Conservation (phyloP, 139 green algal species). For the Spirogloea muscicola region DNA sequence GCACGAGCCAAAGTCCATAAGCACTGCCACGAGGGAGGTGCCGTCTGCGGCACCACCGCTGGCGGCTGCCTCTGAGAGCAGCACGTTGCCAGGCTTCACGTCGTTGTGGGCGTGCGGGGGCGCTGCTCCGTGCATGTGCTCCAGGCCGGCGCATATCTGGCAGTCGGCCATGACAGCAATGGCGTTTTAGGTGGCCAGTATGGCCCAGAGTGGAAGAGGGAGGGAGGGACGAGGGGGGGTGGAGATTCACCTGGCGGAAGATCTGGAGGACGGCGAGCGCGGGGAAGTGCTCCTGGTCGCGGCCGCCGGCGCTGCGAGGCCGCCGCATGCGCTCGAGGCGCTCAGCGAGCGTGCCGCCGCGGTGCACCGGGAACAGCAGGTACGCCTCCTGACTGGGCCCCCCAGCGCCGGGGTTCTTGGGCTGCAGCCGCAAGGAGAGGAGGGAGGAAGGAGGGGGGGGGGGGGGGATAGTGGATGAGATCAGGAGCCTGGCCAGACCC, state of each 20-base stretch:
- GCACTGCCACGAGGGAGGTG: constrained; percentile 39
- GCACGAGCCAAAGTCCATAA: constrained; percentile 83
- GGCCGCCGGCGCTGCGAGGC: neutral
- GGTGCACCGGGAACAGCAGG: constrained; percentile 40
- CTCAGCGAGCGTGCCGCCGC: constrained; percentile 18
- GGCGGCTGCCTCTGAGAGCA: neutral
- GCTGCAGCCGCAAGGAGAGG: no score
- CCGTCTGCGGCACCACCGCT: neutral
- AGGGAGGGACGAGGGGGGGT: no score
- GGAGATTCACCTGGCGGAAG: constrained; percentile 17
- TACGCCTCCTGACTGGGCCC: constrained; percentile 46
- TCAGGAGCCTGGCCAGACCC: no score
- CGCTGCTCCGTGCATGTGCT: constrained; percentile 61
- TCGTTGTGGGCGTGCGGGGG: constrained; percentile 71
- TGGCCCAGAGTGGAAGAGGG: no score
- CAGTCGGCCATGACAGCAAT: neutral
- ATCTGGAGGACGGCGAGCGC: constrained; percentile 34
- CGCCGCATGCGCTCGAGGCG: neutral
- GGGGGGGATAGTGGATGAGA: no score
- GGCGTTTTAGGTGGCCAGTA: no score
- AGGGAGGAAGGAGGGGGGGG: no score
- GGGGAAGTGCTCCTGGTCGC: neutral
- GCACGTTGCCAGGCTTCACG: constrained; percentile 84
- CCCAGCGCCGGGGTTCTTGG: no score
- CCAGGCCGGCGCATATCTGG: constrained; percentile 63